Base-by-base conservation (phyloP, 2,329 filamentous ascomycete species). In the Verruconis gallopava region DNA sequence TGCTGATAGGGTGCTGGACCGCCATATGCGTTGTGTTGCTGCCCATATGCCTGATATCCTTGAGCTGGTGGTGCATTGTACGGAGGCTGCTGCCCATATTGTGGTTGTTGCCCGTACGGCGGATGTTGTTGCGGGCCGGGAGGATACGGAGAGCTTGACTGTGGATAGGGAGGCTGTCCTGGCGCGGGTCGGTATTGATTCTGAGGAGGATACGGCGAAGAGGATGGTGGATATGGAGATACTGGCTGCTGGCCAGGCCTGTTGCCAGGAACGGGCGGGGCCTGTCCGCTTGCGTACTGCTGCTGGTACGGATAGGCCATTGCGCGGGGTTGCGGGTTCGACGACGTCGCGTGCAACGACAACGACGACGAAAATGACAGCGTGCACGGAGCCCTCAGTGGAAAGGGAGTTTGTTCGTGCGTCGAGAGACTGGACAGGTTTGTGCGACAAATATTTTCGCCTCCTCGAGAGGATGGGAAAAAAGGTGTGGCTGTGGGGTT, bases 191-290 rank as follows among this genome's bases (percentile, higher is more conserved):
- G 19, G 14, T 21, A 22, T 14, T 44, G 22, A 18, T 33, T 30
- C 18, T 11, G 5, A 11, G 22, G 37, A 11, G 14, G 37, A 11
- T 20, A 38, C n/a, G 43, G 41, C 30, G 33, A 11, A 38, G 55
- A 48, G 42, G 55, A 49, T 36, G 53, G 49, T 19, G 58, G 54
- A 48, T 62, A 58, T 15, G 59, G 58, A 28, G 59, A 56, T 46
- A 63, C 9, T 30, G 25, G 25, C n/a, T 30, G 25, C 25, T 30
- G 25, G 6, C 25, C 25, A 30, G 60, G 39, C 14, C 34, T 37
- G 34, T 19, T 14, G 6, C n/a, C 17, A 55, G 48, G 14, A 55
- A 52, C 40, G 48, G 52, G 43, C 53, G 48, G 30, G 51, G 49
- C 51, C 56, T 47, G 51, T 46, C 37, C 44, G 28, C 25, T n/a